Evolutionary conservation across 768 basidiomycete genomes (phyloP).

Genomic region (Boletus coccyginus): DNA sequence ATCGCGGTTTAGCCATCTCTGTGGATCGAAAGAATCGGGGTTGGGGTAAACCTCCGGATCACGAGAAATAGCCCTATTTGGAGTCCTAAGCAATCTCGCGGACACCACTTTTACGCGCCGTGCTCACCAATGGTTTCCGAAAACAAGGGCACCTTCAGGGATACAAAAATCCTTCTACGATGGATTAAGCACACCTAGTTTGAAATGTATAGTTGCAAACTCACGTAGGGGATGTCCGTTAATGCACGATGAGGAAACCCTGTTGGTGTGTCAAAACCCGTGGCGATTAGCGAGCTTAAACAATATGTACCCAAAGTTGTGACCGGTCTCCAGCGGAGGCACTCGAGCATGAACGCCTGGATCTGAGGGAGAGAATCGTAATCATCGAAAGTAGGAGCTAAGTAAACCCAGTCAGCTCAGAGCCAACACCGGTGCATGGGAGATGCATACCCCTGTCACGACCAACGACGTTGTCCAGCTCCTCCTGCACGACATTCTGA

Average conservation of each 20-base stretch:
- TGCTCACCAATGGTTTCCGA: slow-evolving; percentile 36
- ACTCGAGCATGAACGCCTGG: slow-evolving; percentile 41
- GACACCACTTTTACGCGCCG: not conserved
- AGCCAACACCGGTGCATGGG: not conserved
- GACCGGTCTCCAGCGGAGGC: slow-evolving; percentile 42
- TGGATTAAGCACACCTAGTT: slow-evolving; percentile 1
- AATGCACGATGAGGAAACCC: slow-evolving; percentile 67
- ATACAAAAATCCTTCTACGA: slow-evolving; percentile 35
- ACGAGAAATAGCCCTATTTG: slow-evolving; percentile 49
- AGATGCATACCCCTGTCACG: slow-evolving; percentile 30
- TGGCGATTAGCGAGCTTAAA: not conserved
- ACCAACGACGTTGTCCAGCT: slow-evolving; percentile 53
- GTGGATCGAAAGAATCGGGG: slow-evolving; percentile 57
- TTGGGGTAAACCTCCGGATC: slow-evolving; percentile 59
- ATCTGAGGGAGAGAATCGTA: slow-evolving; percentile 35
- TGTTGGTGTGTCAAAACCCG: slow-evolving; percentile 1
- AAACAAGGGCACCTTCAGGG: slow-evolving; percentile 35
- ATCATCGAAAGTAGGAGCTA: slow-evolving; percentile 44
- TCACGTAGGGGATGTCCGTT: slow-evolving; percentile 61
- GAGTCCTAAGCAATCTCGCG: not conserved
- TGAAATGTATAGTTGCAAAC: slow-evolving; percentile 22
- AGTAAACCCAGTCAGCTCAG: not conserved
- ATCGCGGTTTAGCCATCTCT: slow-evolving; percentile 46
- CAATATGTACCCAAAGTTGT: slow-evolving; percentile 27
- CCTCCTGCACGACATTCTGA: slow-evolving; percentile 49